Evolutionary conservation across 768 basidiomycete genomes (phyloP).

Genomic region (Pleurotus djamor): DNA sequence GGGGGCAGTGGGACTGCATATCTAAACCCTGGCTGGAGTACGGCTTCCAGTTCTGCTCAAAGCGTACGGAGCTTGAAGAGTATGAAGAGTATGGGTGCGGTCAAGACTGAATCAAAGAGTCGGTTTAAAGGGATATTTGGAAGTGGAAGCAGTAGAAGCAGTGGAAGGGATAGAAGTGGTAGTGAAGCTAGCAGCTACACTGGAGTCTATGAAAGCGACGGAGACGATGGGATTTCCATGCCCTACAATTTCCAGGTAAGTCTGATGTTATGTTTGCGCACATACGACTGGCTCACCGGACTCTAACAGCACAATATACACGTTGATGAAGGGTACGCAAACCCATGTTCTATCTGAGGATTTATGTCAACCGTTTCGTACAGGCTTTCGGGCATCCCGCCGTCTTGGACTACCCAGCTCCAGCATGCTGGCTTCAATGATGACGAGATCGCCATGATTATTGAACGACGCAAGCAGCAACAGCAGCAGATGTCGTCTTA

Average conservation of each 20-base stretch:
- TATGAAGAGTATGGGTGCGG: conserved; percentile 6
- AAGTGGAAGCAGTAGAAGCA: background rate
- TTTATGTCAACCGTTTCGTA: background rate
- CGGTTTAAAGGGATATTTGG: background rate
- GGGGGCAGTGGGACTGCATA: background rate
- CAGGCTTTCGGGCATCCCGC: conserved; percentile 66
- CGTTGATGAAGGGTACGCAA: conserved; percentile 66
- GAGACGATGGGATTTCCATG: conserved; percentile 61
- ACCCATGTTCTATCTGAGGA: too few species aligned
- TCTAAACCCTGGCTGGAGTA: background rate
- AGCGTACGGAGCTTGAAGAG: conserved; percentile 3
- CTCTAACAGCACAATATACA: conserved; percentile 67
- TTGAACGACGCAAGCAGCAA: conserved; percentile 29
- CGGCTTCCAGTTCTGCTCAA: background rate
- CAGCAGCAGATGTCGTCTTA: conserved; percentile 7
- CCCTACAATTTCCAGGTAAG: conserved; percentile 79
- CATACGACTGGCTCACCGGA: background rate
- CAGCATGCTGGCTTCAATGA: conserved; percentile 60
- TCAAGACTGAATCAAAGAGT: background rate
- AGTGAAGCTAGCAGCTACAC: conserved; percentile 1
- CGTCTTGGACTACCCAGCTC: conserved; percentile 69
- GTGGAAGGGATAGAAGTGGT: conserved; percentile 1
- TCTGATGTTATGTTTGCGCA: conserved; percentile 4
- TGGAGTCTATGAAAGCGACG: conserved; percentile 15
- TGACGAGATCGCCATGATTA: conserved; percentile 67